Evolutionary conservation across 495 filamentous ascomycete genomes (phyloP).

Genomic region (Penicillium samsonianum): DNA sequence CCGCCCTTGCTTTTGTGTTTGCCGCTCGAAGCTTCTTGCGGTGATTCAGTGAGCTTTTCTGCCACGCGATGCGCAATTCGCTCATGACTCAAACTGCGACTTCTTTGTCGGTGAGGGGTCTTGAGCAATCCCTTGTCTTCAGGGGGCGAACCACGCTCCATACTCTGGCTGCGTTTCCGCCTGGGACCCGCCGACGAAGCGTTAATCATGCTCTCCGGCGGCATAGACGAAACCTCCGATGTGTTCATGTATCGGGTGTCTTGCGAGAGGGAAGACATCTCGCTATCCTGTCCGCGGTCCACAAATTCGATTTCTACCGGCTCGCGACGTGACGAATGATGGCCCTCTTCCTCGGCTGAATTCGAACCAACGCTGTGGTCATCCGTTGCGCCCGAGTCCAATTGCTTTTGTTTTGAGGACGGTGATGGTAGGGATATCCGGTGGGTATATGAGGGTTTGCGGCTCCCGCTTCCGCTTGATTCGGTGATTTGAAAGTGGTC

Average conservation of each 20-base stretch:
- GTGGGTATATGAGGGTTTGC: conserved; percentile 64
- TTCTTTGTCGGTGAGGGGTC: conserved; percentile 62
- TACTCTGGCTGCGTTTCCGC: conserved; percentile 59
- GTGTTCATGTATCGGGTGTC: conserved; percentile 60
- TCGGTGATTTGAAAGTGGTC: conserved; percentile 80
- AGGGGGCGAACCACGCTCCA: conserved; percentile 48
- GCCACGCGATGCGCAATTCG: conserved; percentile 69
- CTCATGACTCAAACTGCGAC: conserved; percentile 73
- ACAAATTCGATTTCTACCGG: conserved; percentile 87
- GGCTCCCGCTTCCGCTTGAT: conserved; percentile 55
- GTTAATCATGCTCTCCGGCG: conserved; percentile 86
- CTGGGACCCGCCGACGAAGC: conserved; percentile 50
- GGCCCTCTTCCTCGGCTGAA: conserved; percentile 76
- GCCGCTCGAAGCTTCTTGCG: conserved; percentile 48
- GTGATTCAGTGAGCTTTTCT: conserved; percentile 60
- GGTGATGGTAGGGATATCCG: conserved; percentile 61
- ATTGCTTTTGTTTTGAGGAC: conserved; percentile 51
- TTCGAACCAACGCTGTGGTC: conserved; percentile 62
- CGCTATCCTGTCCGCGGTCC: conserved; percentile 56
- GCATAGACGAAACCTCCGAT: conserved; percentile 93
- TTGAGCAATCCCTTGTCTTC: conserved; percentile 60
- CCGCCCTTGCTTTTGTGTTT: conserved; percentile 60
- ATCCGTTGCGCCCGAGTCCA: conserved; percentile 46
- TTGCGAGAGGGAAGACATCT: conserved; percentile 59
- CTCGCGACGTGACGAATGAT: conserved; percentile 60